Evolutionary conservation across 345 rosid species (phyloP), one percentile per base, ranked within the genome.

Genomic region (Sisymbrium altissimum): DNA sequence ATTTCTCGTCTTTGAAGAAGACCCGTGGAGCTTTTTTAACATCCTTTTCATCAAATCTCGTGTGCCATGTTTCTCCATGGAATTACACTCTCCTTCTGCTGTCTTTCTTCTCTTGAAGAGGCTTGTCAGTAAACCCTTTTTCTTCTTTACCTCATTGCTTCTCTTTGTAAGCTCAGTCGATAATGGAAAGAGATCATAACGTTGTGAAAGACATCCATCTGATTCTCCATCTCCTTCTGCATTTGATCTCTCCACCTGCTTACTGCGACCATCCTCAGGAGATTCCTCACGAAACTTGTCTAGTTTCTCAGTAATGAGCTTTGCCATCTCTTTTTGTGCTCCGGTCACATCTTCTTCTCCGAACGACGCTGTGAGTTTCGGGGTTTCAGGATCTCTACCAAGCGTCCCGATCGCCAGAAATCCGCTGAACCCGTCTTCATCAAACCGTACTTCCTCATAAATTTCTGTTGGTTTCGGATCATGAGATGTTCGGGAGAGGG

Each of bases 331-430:
- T 6, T 19, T 8, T 5, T 36, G 17, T 4, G 18, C 76, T 45
- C 8, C 25, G 13, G 32, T 35, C 70, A 29, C 71, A 36, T 44
- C 66, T 55, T 60, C 64, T 40, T 71, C 68, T 49, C 33, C 8
- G 19, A 58, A 33, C 15, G 52, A 7, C 57, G 52, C 48, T 56
- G 61, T 11, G 23, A 77, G 66, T 54, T 66, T 77, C 6, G 76
- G 80, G 46, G 80, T 77, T 41, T 70, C 80, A 27, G 76, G 67
- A 18, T 77, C 76, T 32, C 12, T n/a, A 56, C 80, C 76, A 48
- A 71, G 76, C 13, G 72, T 71, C 9, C 76, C 76, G 0, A 71
- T 65, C 0, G 76, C 46, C 1, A 77, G 68, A 77, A 77, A 77
- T 58, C 80, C 76, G n/a, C 40, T 17, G 56, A 77, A 77, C 6